phyloP scores from a whole-genome alignment of 1,284 basidiomycete genomes.

The Hemileia vastatrix region DNA sequence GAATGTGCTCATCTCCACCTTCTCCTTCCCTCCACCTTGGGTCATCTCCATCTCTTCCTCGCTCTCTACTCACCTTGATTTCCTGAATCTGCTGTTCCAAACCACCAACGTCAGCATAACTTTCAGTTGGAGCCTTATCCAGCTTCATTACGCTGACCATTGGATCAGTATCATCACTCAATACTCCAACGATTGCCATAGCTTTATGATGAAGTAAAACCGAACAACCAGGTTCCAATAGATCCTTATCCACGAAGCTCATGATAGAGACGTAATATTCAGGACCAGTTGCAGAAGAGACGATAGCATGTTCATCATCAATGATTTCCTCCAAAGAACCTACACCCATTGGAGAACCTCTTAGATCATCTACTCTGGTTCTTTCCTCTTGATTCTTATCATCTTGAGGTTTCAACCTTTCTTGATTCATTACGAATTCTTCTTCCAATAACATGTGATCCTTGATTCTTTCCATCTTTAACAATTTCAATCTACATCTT shows the following conservation, averaged over 20 bases:
- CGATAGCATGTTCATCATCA: constrained; percentile 98
- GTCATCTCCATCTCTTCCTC: too few relatives aligned
- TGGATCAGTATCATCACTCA: constrained; percentile 92
- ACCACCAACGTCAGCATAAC: constrained; percentile 96
- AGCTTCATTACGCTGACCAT: constrained; percentile 98
- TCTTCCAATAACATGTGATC: constrained; percentile 95
- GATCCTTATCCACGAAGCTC: constrained; percentile 97
- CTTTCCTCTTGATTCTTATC: constrained; percentile 95
- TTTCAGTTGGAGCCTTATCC: constrained; percentile 96
- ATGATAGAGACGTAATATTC: constrained; percentile 98
- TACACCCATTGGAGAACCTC: constrained; percentile 91
- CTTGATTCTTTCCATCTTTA: constrained; percentile 94
- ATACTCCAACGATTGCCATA: constrained; percentile 87
- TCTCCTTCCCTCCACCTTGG: too few relatives aligned
- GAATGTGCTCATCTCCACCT: too few relatives aligned
- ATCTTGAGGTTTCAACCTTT: constrained; percentile 74
- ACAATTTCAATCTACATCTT: constrained; percentile 83
- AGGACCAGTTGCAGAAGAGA: constrained; percentile 84
- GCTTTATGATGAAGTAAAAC: constrained; percentile 94
- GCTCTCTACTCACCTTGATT: constrained; percentile 80
- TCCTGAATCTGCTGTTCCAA: constrained; percentile 95
- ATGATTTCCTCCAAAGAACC: constrained; percentile 97
- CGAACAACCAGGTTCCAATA: constrained; percentile 89
- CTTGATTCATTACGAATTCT: constrained; percentile 94
- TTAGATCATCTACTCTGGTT: constrained; percentile 81